Evolutionary conservation across 2,329 filamentous ascomycete genomes (phyloP).

Genomic region (Apiospora kogelbergensis): DNA sequence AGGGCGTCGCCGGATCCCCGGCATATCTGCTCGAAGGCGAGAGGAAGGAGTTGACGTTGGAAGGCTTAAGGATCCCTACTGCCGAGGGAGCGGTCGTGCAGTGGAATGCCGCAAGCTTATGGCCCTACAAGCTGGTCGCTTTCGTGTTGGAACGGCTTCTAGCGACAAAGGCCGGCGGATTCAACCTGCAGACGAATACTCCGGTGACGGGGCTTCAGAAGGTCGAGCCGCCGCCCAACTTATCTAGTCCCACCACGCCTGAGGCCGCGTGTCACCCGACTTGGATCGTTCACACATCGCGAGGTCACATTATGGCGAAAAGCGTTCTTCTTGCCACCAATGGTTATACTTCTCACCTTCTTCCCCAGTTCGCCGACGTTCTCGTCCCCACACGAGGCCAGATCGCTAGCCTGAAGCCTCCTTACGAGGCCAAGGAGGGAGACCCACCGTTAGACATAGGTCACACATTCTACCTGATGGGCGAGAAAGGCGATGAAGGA

Average conservation of each 20-base stretch:
- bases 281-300: conserved; percentile 66
- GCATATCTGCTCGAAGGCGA: conserved; percentile 23
- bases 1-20: conserved; percentile 24
- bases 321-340: conserved; percentile 79
- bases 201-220: conserved; percentile 55
- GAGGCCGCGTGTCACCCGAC: conserved; percentile 20
- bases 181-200: conserved; percentile 77
- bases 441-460: conserved; percentile 38
- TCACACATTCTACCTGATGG: conserved; percentile 65
- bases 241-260: conserved; percentile 15
- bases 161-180: conserved; percentile 35
- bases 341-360: conserved; percentile 75
- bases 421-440: conserved; percentile 28
- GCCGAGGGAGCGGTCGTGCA: conserved; percentile 66
- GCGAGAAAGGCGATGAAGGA: conserved; percentile 26
- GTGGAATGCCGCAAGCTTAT: conserved; percentile 65
- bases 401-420: conserved; percentile 65
- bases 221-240: conserved; percentile 19
- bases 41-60: conserved; percentile 39
- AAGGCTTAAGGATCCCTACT: conserved; percentile 51
- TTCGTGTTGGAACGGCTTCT: conserved; percentile 66
- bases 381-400: conserved; percentile 79
- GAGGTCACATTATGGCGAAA: conserved; percentile 64
- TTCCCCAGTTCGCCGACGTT: conserved; percentile 67
- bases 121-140: conserved; percentile 83